Base-by-base conservation (phyloP, 1,284 basidiomycete species). In the Ceraceosorus guamensis region DNA sequence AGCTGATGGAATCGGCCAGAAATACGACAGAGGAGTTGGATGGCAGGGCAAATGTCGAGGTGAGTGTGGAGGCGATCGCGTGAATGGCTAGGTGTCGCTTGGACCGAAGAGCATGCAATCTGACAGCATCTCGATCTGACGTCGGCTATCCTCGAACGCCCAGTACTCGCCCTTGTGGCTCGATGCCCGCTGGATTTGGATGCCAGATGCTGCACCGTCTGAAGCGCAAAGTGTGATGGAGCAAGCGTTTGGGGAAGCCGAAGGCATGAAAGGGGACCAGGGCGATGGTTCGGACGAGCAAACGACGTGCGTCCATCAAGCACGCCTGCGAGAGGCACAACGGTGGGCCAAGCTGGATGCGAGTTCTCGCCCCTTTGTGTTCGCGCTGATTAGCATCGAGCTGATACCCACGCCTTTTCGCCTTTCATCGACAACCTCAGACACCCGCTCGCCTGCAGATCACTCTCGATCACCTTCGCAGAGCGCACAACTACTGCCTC, bases 111-210 rank as follows among this genome's bases (percentile, higher is more conserved):
- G 3, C 13, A 8, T 13, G 7, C 18, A 13, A 11, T n/a, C 50
- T 41, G 39, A 16, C 39, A 11, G 39, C 39, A 51, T 4, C n/a
- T 35, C 33, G 2, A 41, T 41, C 33, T 35, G 35, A 32, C 35
- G 35, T 2, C 6, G 33, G 39, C 30, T 30, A 31, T 32, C 18
- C 31, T 6, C 30, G 11, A 18, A 18, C 10, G 33, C 41, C 6
- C 16, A 52, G 48, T 60, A 53, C 32, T 49, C 50, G 4, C 55
- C 56, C n/a, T 46, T 60, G 16, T 60, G 59, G 59, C 46, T 60
- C 31, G 48, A 57, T 24, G 44, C 50, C 8, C 37, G 50, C 14
- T 45, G 46, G 32, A 30, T 57, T n/a, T 5, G 13, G 32, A 18
- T 31, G 45, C 14, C 16, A 7, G 39, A 56, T 46, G 34, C 34